These are phyloP conservation scores for Phylloporus arenicola DNA, from an alignment of 768 basidiomycete species.

Conservation along the genomic window DNA sequence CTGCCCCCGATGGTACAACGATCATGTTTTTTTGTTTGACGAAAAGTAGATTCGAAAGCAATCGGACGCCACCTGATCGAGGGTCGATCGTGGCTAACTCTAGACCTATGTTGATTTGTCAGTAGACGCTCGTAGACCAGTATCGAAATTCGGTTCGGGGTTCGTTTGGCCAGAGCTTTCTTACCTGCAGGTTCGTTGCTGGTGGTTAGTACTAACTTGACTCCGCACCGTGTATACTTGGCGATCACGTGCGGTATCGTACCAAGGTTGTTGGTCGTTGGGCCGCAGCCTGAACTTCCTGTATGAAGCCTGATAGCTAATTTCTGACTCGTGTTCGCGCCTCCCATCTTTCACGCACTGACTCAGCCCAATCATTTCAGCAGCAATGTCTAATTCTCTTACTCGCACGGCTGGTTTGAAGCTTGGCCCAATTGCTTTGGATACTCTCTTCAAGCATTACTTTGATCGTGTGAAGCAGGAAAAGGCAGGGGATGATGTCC, in stretches of 20 bases:
- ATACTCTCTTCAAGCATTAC: constrained; percentile 83
- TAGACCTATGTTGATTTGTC: neutral
- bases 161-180: neutral
- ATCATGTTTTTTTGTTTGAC: constrained; percentile 1
- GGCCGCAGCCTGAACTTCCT: neutral
- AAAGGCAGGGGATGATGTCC: constrained; percentile 32
- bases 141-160: neutral
- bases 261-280: neutral
- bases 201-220: neutral
- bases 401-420: constrained; percentile 57
- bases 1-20: neutral
- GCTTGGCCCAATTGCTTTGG: constrained; percentile 67
- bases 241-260: too few species aligned
- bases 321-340: neutral
- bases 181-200: neutral
- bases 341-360: neutral
- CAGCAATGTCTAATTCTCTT: constrained; percentile 45
- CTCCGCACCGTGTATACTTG: too few species aligned
- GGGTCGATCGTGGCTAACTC: neutral
- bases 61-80: neutral
- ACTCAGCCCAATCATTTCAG: neutral
- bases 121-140: neutral
- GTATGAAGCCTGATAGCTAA: too few species aligned
- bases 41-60: too few species aligned
- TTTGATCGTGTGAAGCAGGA: constrained; percentile 57